A percentile compares a stretch with the other conserved stretches of the same genome.
Conservation (phyloP, 768 basidiomycete species). For the Lactarius deliciosus region DNA sequence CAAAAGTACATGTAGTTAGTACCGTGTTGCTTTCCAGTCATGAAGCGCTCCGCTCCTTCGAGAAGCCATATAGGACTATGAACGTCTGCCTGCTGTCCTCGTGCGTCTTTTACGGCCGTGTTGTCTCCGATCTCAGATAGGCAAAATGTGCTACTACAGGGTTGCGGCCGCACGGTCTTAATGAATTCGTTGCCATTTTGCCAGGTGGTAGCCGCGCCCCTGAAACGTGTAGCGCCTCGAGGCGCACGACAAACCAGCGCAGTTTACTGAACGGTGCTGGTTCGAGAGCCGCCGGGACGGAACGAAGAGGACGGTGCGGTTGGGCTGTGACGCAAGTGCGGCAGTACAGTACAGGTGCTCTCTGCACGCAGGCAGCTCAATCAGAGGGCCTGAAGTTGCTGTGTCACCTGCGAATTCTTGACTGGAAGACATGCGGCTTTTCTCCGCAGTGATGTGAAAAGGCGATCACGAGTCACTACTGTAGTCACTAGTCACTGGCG, state of each 20-base stretch:
- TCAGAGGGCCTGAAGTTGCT: not conserved
- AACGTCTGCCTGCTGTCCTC: slow-evolving; percentile 21
- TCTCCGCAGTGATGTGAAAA: not conserved
- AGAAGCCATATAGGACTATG: slow-evolving; percentile 1
- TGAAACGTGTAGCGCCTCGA: slow-evolving; percentile 26
- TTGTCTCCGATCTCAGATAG: slow-evolving; percentile 5
- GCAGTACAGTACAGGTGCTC: slow-evolving; percentile 4
- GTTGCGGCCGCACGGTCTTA: slow-evolving; percentile 17
- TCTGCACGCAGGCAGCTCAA: not conserved
- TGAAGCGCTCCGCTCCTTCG: not conserved
- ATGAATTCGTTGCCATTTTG: slow-evolving; percentile 15
- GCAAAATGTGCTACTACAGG: not conserved
- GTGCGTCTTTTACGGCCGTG: slow-evolving; percentile 3
- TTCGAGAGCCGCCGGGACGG: slow-evolving; percentile 1
- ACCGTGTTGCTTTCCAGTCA: not conserved
- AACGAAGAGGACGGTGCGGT: not conserved
- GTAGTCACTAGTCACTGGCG: not conserved
- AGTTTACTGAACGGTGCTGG: slow-evolving; percentile 2
- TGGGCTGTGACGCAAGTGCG: slow-evolving; percentile 3
- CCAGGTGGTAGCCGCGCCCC: slow-evolving; percentile 22
- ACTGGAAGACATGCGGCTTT: not conserved
- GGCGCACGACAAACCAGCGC: slow-evolving; percentile 22
- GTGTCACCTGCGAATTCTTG: not conserved
- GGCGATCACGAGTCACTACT: not conserved
- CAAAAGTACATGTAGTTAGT: slow-evolving; percentile 8